A percentile compares a stretch with the other conserved stretches of the same genome.
phyloP scores from a whole-genome alignment of 352 stramenopile genomes.

The Phytophthora citrophthora region DNA sequence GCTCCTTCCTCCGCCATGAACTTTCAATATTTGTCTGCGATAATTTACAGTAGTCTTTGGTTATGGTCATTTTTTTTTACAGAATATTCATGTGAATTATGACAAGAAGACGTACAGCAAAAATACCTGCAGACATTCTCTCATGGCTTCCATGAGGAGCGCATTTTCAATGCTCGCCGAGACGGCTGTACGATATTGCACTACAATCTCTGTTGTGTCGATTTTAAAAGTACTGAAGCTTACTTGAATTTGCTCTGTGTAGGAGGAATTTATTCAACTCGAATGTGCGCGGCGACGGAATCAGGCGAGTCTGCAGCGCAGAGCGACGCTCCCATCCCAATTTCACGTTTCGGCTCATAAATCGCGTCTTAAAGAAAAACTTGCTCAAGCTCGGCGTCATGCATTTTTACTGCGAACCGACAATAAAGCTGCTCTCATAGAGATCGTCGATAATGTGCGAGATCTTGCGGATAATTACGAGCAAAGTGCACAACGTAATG shows the following conservation, averaged over 20 bases:
- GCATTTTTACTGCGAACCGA: slow-evolving; percentile 56
- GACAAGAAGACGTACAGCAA: too few relatives aligned
- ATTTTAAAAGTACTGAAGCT: too few relatives aligned
- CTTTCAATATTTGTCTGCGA: too few relatives aligned
- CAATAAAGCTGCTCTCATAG: slow-evolving; percentile 52
- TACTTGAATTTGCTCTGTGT: too few relatives aligned
- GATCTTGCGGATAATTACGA: slow-evolving; percentile 36
- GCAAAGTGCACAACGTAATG: slow-evolving; percentile 1
- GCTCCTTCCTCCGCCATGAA: background rate
- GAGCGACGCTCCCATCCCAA: slow-evolving; percentile 55
- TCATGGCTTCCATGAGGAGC: slow-evolving; percentile 2
- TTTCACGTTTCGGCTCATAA: slow-evolving; percentile 46
- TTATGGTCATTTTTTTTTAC: too few relatives aligned
- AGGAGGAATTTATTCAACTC: slow-evolving; percentile 69
- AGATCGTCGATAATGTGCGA: slow-evolving; percentile 51
- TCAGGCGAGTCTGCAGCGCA: slow-evolving; percentile 41
- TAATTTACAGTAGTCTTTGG: too few relatives aligned
- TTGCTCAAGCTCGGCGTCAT: slow-evolving; percentile 52
- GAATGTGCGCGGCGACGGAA: slow-evolving; percentile 63
- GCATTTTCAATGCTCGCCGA: slow-evolving; percentile 49
- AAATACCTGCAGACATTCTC: too few relatives aligned
- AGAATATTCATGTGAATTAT: too few relatives aligned
- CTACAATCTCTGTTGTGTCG: too few relatives aligned
- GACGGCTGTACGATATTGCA: slow-evolving; percentile 28
- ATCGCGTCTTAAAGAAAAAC: slow-evolving; percentile 52